Percentiles rank a stretch among this genome's conserved stretches.
phyloP scores from a whole-genome alignment of 2,329 filamentous ascomycete genomes.

The Alternaria novae-zelandiae region DNA sequence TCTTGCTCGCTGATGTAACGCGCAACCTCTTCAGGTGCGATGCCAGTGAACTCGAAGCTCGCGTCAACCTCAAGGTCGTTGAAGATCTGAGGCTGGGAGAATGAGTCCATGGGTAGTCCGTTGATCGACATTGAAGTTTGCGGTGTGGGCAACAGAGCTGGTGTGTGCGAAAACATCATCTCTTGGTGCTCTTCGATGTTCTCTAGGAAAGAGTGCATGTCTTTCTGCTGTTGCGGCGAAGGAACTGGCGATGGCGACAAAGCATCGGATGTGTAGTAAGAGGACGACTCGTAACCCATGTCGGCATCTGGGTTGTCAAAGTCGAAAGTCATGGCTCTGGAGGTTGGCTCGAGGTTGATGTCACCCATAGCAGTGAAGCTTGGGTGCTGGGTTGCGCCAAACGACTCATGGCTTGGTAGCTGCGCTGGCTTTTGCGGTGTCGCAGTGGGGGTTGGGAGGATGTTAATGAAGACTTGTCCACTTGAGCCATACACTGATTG shows the following conservation, averaged over 20 bases:
- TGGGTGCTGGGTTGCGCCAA: slow-evolving; percentile 63
- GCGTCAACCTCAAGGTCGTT: slow-evolving; percentile 63
- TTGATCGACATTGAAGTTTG: slow-evolving; percentile 30
- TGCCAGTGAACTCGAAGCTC: slow-evolving; percentile 77
- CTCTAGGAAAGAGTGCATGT: slow-evolving; percentile 44
- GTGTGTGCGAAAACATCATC: slow-evolving; percentile 40
- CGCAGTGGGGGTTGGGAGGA: slow-evolving; percentile 61
- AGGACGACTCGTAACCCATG: slow-evolving; percentile 57
- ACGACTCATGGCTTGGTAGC: slow-evolving; percentile 50
- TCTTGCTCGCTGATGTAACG: slow-evolving; percentile 57
- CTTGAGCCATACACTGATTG: slow-evolving; percentile 52
- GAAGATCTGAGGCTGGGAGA: slow-evolving; percentile 29
- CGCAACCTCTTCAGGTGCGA: slow-evolving; percentile 77
- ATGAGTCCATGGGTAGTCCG: slow-evolving; percentile 24
- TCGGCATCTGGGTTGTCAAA: slow-evolving; percentile 51
- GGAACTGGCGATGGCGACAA: slow-evolving; percentile 53
- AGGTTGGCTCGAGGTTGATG: slow-evolving; percentile 52
- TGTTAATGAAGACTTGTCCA: slow-evolving; percentile 52
- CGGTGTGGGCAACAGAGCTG: slow-evolving; percentile 34
- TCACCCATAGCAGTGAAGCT: slow-evolving; percentile 63
- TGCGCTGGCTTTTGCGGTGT: slow-evolving; percentile 53
- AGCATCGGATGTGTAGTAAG: slow-evolving; percentile 59
- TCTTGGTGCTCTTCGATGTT: slow-evolving; percentile 43
- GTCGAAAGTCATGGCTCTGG: slow-evolving; percentile 48
- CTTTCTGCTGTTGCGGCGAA: slow-evolving; percentile 45